Evolutionary conservation across 176 grass and related monocot genomes (phyloP), one percentile per base, ranked within the genome.

Genomic region (Carex littledalei): DNA sequence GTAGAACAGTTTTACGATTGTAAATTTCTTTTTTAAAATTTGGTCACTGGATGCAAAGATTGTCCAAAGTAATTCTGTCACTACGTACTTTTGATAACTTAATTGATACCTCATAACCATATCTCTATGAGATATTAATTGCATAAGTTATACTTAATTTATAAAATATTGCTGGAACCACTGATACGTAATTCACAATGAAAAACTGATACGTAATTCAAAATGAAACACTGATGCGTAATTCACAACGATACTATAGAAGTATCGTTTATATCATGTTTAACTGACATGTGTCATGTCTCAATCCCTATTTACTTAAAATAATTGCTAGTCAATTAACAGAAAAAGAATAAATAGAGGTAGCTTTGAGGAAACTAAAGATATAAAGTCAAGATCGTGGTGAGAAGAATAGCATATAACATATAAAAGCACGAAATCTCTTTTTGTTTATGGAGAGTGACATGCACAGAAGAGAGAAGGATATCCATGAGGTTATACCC

Each of bases 401-500:
- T 83, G 61, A 68, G 43, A n/a, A 83, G 81, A 83, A 68, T 83
- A 63, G 22, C 63, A 67, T 60, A 20, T 54, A 24, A 66, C 14
- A 41, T 52, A 22, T 13, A 75, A 65, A 45, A 68, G 62, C 24
- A 68, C 34, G 63, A 83, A 15, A 67, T 63, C 17, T 83, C 68
- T 68, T 52, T 68, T 52, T 78, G 21, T 68, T 31, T 83, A 22
- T 24, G 17, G 81, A 83, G 43, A 67, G 63, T 50, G 81, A 83
- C 60, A 18, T 67, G 62, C n/a, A 31, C 10, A 29, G 24, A 14
- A 67, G 58, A 81, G 58, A 81, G 37, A 49, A 64, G 79, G 62
- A 83, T 83, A 83, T 83, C 81, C 81, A 83, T 83, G 81, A 52
- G 61, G 63, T 83, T 66, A 83, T 66, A 83, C 81, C 81, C 63